A percentile compares a stretch with the other conserved stretches of the same genome.
Evolutionary conservation across 2,329 filamentous ascomycete genomes (phyloP).

Genomic region (Penicillium sp.): DNA sequence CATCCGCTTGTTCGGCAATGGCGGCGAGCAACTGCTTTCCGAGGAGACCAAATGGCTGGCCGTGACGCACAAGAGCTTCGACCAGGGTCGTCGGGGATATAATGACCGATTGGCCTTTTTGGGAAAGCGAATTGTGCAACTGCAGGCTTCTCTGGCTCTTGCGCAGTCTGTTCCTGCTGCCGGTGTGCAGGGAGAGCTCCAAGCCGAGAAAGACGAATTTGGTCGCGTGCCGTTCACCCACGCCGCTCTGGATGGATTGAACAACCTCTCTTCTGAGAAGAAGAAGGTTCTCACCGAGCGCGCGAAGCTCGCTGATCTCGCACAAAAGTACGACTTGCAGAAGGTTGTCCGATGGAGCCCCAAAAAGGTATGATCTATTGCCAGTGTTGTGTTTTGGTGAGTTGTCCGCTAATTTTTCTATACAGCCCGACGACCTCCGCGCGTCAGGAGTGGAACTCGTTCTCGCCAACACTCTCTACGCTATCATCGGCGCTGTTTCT

Average conservation of each 20-base stretch:
- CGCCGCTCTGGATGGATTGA: conserved; percentile 69
- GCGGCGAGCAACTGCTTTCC: conserved; percentile 71
- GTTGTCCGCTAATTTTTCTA: background rate
- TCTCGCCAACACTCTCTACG: conserved; percentile 75
- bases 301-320: conserved; percentile 68
- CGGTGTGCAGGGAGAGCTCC: conserved; percentile 1
- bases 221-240: conserved; percentile 69
- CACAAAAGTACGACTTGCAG: conserved; percentile 68
- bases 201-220: conserved; percentile 49
- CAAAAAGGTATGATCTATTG: conserved; percentile 62
- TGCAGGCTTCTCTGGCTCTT: conserved; percentile 66
- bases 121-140: conserved; percentile 66
- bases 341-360: conserved; percentile 88
- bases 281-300: conserved; percentile 66
- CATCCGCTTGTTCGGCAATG: conserved; percentile 70
- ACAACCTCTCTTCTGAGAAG: conserved; percentile 66
- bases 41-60: conserved; percentile 97
- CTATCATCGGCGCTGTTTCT: conserved; percentile 85
- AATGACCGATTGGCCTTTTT: conserved; percentile 91
- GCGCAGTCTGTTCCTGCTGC: conserved; percentile 50
- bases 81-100: conserved; percentile 89
- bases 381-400: conserved; percentile 1
- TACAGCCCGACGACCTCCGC: conserved; percentile 65
- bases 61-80: conserved; percentile 97
- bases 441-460: conserved; percentile 75